These are phyloP conservation scores for Alternaria ethzedia DNA, from an alignment of 2,329 filamentous ascomycete genomes.

Conservation along the genomic window DNA sequence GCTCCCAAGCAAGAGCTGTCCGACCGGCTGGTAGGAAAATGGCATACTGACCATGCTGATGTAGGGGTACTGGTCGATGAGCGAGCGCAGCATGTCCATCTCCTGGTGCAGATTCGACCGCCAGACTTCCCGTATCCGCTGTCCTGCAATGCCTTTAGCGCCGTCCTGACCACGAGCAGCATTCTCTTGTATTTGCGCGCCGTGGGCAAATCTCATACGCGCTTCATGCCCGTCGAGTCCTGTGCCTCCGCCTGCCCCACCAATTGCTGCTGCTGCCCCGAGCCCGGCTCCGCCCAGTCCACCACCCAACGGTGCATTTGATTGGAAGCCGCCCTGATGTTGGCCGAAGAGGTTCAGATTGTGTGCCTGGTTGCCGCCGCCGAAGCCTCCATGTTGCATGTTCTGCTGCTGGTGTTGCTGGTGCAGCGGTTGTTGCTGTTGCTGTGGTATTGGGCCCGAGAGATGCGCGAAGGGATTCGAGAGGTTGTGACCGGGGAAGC, in stretches of 20 bases:
- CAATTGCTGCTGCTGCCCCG: constrained; percentile 62
- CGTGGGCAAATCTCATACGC: constrained; percentile 84
- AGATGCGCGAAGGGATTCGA: constrained; percentile 66
- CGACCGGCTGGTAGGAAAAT: constrained; percentile 7
- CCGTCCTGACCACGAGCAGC: constrained; percentile 60
- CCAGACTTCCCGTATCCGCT: constrained; percentile 95
- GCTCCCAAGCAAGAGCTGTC: constrained; percentile 1
- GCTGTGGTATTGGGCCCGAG: constrained; percentile 48
- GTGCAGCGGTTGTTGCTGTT: constrained; percentile 49
- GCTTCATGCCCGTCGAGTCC: constrained; percentile 87
- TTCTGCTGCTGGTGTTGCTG: constrained; percentile 59
- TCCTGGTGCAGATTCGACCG: constrained; percentile 89
- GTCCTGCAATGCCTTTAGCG: constrained; percentile 64
- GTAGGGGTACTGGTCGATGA: constrained; percentile 91
- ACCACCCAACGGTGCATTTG: constrained; percentile 63
- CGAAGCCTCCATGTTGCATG: constrained; percentile 74
- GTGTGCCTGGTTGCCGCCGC: constrained; percentile 58
- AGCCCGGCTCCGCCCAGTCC: constrained; percentile 62
- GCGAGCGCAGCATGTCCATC: constrained; percentile 80
- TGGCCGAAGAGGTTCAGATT: constrained; percentile 65
- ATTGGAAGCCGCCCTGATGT: constrained; percentile 48
- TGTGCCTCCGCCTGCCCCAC: constrained; percentile 60
- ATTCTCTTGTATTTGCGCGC: constrained; percentile 62
- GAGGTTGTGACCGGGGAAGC: constrained; percentile 64
- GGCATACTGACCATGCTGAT: constrained; percentile 85